Conservation (phyloP, 805 yeast genomes). For the Myxozyma vanderwaltii region DNA sequence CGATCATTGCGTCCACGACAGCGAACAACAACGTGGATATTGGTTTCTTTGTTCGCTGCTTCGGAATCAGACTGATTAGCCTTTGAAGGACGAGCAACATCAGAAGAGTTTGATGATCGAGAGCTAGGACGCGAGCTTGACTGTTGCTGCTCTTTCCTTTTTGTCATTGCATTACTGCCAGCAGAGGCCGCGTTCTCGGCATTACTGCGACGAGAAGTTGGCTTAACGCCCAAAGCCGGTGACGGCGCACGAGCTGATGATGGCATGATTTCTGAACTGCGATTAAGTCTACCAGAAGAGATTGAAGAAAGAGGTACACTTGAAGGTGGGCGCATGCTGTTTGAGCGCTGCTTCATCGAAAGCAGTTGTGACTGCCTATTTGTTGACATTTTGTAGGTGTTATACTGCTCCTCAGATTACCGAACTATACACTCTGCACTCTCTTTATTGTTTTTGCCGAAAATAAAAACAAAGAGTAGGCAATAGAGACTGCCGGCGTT, state of each 20-base stretch:
- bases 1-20: slow-evolving; percentile 63
- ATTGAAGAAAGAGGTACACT: slow-evolving; percentile 20
- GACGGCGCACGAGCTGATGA: slow-evolving; percentile 2
- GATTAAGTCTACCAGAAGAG: slow-evolving; percentile 24
- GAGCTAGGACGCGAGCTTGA: slow-evolving; percentile 7
- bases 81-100: slow-evolving; percentile 9
- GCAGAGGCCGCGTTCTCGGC: background rate
- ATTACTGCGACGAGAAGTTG: background rate
- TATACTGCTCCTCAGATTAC: no score
- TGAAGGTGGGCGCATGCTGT: slow-evolving; percentile 33
- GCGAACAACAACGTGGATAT: slow-evolving; percentile 64
- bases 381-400: background rate
- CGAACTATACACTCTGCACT: background rate
- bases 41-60: slow-evolving; percentile 42
- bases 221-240: slow-evolving; percentile 2
- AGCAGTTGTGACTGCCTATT: slow-evolving; percentile 7
- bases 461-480: no score
- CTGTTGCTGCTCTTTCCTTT: slow-evolving; percentile 14
- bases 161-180: background rate
- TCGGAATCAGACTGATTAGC: slow-evolving; percentile 1
- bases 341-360: slow-evolving; percentile 16
- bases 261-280: slow-evolving; percentile 22
- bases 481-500: no score
- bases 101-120: background rate
- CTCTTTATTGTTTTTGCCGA: no score